phyloP scores from a whole-genome alignment of 352 stramenopile species.

The Blastocystis sp. region DNA sequence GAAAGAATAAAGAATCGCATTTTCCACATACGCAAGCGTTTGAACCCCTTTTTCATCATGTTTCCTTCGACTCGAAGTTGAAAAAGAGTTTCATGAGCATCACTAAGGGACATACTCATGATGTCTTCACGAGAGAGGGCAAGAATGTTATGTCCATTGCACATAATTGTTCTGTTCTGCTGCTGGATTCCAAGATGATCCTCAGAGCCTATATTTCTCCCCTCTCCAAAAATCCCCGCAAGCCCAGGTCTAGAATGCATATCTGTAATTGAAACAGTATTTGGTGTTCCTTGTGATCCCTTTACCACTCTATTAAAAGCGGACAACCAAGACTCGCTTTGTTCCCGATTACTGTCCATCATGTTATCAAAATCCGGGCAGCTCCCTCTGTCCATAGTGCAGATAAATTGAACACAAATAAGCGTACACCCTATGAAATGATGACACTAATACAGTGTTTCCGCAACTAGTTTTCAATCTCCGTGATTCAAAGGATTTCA shows the following conservation, averaged over 20 bases:
- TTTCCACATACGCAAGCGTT: conserved; percentile 53
- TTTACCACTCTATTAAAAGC: conserved; percentile 47
- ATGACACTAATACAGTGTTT: neutral
- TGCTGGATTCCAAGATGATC: neutral
- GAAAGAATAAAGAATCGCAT: conserved; percentile 57
- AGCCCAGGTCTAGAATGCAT: neutral
- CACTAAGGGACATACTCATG: conserved; percentile 47
- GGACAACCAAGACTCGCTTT: conserved; percentile 36
- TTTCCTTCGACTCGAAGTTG: conserved; percentile 52
- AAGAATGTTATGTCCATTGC: conserved; percentile 54
- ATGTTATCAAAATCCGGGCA: conserved; percentile 52
- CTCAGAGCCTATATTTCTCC: neutral
- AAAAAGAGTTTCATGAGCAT: conserved; percentile 55
- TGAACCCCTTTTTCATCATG: conserved; percentile 60
- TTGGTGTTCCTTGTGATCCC: neutral
- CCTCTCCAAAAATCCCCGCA: conserved; percentile 15
- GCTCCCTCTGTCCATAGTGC: conserved; percentile 36
- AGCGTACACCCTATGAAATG: neutral
- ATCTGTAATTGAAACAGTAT: conserved; percentile 34
- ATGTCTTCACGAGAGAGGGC: conserved; percentile 28
- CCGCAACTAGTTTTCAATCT: neutral
- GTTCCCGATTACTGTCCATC: neutral
- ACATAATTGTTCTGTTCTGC: conserved; percentile 16
- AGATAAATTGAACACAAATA: neutral
- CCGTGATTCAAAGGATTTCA: neutral